A percentile compares a stretch with the other conserved stretches of the same genome.
Evolutionary conservation across 352 stramenopile genomes (phyloP).

Genomic region (Globisporangium acanthophoron): DNA sequence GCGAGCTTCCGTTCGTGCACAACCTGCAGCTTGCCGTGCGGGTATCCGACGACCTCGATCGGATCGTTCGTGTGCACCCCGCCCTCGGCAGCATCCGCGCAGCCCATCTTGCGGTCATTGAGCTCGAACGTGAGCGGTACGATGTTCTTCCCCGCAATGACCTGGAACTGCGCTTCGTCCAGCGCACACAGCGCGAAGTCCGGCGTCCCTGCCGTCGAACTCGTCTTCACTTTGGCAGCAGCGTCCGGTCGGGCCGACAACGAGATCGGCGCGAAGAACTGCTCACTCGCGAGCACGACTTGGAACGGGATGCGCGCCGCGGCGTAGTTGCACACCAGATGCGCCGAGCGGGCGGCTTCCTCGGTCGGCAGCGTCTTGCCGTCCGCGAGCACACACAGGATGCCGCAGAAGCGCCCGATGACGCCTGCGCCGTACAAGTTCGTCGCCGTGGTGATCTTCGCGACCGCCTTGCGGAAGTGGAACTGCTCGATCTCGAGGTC

Average conservation of each 20-base stretch:
- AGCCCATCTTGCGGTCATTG: conserved; percentile 59
- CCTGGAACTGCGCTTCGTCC: conserved; percentile 41
- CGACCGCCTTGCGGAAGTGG: conserved; percentile 56
- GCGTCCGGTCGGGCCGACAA: conserved; percentile 1
- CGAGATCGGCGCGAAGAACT: conserved; percentile 39
- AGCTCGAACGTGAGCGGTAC: conserved; percentile 38
- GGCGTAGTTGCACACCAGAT: conserved; percentile 50
- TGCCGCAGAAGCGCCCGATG: conserved; percentile 37
- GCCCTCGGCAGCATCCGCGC: conserved; percentile 13
- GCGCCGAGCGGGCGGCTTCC: conserved; percentile 26
- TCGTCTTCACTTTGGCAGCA: background rate
- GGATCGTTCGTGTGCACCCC: conserved; percentile 15
- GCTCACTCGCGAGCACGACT: conserved; percentile 34
- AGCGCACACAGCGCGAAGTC: conserved; percentile 54
- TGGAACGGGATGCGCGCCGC: conserved; percentile 38
- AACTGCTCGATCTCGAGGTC: conserved; percentile 62
- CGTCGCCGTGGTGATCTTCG: conserved; percentile 39
- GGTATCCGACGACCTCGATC: conserved; percentile 55
- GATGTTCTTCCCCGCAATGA: conserved; percentile 38
- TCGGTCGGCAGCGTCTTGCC: conserved; percentile 39
- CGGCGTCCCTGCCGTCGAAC: conserved; percentile 7
- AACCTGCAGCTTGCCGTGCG: conserved; percentile 49
- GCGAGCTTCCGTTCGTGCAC: conserved; percentile 30
- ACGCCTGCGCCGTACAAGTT: conserved; percentile 45
- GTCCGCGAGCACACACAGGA: conserved; percentile 48